A percentile compares a stretch with the other conserved stretches of the same genome.
These are phyloP conservation scores for Berkeleyomyces rouxiae DNA, from an alignment of 2,329 filamentous ascomycete genomes.

Conservation along the genomic window DNA sequence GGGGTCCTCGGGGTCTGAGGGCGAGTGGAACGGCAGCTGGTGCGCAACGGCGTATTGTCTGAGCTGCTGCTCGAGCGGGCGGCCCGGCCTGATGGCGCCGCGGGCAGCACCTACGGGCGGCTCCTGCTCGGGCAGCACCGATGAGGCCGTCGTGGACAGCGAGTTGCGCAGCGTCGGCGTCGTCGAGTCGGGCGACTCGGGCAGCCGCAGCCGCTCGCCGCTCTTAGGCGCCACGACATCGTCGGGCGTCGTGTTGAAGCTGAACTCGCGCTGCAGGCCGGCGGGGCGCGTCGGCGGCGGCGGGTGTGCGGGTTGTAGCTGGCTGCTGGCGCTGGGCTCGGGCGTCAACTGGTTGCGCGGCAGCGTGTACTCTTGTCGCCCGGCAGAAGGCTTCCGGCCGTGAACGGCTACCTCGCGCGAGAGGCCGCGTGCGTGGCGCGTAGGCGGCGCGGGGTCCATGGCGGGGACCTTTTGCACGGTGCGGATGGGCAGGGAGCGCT, in stretches of 20 bases:
- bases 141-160: conserved; percentile 3
- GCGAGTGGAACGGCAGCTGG: conserved; percentile 6
- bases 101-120: background rate
- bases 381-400: background rate
- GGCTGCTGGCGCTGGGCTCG: background rate
- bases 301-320: background rate
- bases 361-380: background rate
- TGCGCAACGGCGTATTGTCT: background rate
- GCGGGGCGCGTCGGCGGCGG: background rate
- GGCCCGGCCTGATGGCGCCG: background rate
- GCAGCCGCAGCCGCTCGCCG: background rate
- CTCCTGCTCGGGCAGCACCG: background rate
- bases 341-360: background rate
- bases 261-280: background rate
- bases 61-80: conserved; percentile 4
- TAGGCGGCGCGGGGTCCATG: background rate
- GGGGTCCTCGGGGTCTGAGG: background rate
- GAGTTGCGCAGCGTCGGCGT: conserved; percentile 10
- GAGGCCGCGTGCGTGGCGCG: background rate
- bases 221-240: background rate
- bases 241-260: conserved; percentile 2
- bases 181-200: conserved; percentile 5
- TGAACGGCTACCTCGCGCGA: background rate
- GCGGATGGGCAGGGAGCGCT: background rate
- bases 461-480: background rate